These are phyloP conservation scores for Debaryomyces sp. DNA, from an alignment of 1,139 yeast genomes.

Conservation along the genomic window DNA sequence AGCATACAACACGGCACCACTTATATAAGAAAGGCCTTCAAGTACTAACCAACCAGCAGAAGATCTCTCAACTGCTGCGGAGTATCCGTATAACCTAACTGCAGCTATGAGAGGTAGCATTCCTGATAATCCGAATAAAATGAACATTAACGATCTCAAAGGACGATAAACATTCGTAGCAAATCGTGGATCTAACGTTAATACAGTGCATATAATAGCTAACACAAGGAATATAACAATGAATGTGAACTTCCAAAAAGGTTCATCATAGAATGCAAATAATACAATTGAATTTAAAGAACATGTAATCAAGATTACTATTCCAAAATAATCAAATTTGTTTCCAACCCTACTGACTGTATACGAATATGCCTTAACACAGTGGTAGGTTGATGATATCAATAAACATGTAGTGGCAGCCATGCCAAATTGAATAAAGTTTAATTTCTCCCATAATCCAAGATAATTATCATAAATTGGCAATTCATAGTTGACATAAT, in stretches of 20 bases:
- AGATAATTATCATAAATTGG: slow-evolving; percentile 44
- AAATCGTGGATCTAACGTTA: slow-evolving; percentile 69
- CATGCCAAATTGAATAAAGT: slow-evolving; percentile 41
- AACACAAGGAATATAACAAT: slow-evolving; percentile 51
- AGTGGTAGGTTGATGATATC: slow-evolving; percentile 77
- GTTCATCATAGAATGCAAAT: slow-evolving; percentile 64
- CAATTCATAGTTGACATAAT: slow-evolving; percentile 28
- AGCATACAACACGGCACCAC: slow-evolving; percentile 82
- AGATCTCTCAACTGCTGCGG: slow-evolving; percentile 51
- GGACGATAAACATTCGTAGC: slow-evolving; percentile 74
- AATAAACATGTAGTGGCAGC: slow-evolving; percentile 60
- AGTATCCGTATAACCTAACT: slow-evolving; percentile 31
- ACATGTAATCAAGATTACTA: slow-evolving; percentile 71
- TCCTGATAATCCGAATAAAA: slow-evolving; percentile 80
- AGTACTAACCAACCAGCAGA: slow-evolving; percentile 62
- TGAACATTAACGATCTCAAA: slow-evolving; percentile 76
- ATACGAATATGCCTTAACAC: slow-evolving; percentile 74
- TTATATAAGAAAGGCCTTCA: slow-evolving; percentile 75
- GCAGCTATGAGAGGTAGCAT: slow-evolving; percentile 68
- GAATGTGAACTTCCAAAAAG: slow-evolving; percentile 43
- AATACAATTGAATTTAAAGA: slow-evolving; percentile 73
- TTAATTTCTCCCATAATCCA: slow-evolving; percentile 45
- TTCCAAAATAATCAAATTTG: slow-evolving; percentile 85
- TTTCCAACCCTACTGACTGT: slow-evolving; percentile 66
- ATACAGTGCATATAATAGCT: slow-evolving; percentile 63